These are phyloP conservation scores for Phoenix dactylifera DNA, from an alignment of 176 grass and related monocot species.

Conservation along the genomic window DNA sequence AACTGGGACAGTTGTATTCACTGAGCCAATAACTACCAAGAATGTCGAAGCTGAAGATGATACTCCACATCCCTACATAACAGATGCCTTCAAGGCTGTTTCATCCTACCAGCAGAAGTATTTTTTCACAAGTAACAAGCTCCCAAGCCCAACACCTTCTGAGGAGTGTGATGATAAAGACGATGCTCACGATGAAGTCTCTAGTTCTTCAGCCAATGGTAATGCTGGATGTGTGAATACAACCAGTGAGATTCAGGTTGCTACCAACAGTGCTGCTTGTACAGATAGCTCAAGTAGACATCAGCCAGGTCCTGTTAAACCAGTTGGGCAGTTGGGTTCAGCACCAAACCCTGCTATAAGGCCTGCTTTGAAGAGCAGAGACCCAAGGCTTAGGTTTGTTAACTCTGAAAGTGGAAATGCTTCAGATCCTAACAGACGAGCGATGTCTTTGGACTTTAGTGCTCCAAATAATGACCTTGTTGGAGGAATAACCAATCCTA, in stretches of 20 bases:
- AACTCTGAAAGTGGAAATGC: constrained; percentile 37
- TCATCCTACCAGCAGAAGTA: constrained; percentile 82
- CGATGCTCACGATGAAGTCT: constrained; percentile 50
- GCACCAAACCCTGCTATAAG: constrained; percentile 36
- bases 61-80: constrained; percentile 37
- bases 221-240: constrained; percentile 15
- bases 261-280: constrained; percentile 16
- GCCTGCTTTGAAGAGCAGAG: constrained; percentile 49
- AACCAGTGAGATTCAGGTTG: constrained; percentile 24
- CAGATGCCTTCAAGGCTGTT: constrained; percentile 80
- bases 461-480: constrained; percentile 22
- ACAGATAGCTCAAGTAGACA: constrained; percentile 19
- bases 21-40: constrained; percentile 23
- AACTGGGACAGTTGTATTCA: constrained; percentile 25
- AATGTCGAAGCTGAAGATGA: constrained; percentile 21
- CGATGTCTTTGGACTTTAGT: constrained; percentile 25
- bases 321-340: constrained; percentile 20
- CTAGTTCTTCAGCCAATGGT: constrained; percentile 40
- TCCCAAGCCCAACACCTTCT: constrained; percentile 94
- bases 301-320: constrained; percentile 34
- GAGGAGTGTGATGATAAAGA: constrained; percentile 31
- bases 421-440: constrained; percentile 21
- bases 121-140: constrained; percentile 47
- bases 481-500: constrained; percentile 15
- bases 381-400: constrained; percentile 75